phyloP scores from a whole-genome alignment of 305 asterid species.

The Stenogyne calaminthoides region DNA sequence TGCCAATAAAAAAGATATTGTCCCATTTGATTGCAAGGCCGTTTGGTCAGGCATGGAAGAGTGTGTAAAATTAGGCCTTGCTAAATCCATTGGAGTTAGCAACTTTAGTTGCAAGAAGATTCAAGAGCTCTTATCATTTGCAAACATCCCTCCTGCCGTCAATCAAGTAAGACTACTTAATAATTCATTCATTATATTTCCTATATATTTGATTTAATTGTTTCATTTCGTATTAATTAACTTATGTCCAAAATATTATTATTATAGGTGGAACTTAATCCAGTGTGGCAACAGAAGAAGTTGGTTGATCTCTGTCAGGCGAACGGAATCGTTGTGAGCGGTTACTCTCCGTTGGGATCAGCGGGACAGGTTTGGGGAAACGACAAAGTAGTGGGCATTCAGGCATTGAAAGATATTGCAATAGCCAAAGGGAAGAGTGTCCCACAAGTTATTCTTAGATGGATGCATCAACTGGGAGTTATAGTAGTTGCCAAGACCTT shows the following conservation, averaged over 20 bases:
- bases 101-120: no score
- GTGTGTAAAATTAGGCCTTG: constrained; percentile 28
- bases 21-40: constrained; percentile 29
- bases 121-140: no score
- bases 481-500: constrained; percentile 24
- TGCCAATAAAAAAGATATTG: constrained; percentile 12
- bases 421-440: constrained; percentile 25
- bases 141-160: no score
- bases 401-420: constrained; percentile 29
- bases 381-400: constrained; percentile 32
- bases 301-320: constrained; percentile 27
- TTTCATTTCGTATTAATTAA: not conserved
- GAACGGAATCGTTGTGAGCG: constrained; percentile 22
- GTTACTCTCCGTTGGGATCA: constrained; percentile 31
- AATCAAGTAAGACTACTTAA: not conserved
- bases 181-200: no score
- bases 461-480: constrained; percentile 29
- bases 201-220: constrained; percentile 9
- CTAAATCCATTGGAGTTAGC: not conserved
- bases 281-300: constrained; percentile 35
- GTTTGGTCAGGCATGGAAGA: constrained; percentile 41
- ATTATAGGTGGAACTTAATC: constrained; percentile 26
- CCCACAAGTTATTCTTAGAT: constrained; percentile 34
- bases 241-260: not conserved
- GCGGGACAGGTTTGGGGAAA: constrained; percentile 30